Evolutionary conservation across 225 moss, liverwort and hornwort genomes (phyloP).

Genomic region (Pleurozium schreberi): DNA sequence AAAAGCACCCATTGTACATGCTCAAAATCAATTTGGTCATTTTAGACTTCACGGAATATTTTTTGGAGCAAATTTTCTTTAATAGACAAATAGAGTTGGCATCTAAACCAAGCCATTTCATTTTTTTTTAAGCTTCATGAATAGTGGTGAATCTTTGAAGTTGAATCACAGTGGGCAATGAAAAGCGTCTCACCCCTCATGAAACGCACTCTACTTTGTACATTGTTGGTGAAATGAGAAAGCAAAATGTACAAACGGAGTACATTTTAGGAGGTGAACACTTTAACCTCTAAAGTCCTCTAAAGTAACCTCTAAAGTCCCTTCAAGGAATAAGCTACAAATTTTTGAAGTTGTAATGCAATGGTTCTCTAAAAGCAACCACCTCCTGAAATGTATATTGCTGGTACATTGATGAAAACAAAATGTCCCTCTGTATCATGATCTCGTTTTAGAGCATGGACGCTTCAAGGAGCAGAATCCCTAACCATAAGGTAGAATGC

Average conservation of each 20-base stretch:
- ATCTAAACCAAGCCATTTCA: accelerated
- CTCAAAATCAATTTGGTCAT: accelerated
- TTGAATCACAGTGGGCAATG: not conserved
- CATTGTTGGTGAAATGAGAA: not conserved
- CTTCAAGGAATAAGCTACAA: too few relatives aligned
- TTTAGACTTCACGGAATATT: not conserved
- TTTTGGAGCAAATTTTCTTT: accelerated
- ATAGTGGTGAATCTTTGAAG: not conserved
- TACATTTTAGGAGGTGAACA: not conserved
- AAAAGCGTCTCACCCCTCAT: not conserved
- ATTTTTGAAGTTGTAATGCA: too few relatives aligned
- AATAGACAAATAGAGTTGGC: not conserved
- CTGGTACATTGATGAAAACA: too few relatives aligned
- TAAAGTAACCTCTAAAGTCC: too few relatives aligned
- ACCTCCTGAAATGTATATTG: too few relatives aligned
- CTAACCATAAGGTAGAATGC: too few relatives aligned
- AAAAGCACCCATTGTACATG: accelerated
- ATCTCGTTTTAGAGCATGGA: too few relatives aligned
- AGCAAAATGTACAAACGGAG: not conserved
- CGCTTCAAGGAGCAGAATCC: too few relatives aligned
- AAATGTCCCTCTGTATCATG: too few relatives aligned
- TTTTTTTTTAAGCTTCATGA: not conserved
- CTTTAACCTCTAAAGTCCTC: too few relatives aligned
- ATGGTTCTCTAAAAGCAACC: too few relatives aligned
- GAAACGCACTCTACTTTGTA: not conserved